Base-by-base conservation (phyloP, 805 yeast genomes). In the Zygosaccharomyces bisporus region DNA sequence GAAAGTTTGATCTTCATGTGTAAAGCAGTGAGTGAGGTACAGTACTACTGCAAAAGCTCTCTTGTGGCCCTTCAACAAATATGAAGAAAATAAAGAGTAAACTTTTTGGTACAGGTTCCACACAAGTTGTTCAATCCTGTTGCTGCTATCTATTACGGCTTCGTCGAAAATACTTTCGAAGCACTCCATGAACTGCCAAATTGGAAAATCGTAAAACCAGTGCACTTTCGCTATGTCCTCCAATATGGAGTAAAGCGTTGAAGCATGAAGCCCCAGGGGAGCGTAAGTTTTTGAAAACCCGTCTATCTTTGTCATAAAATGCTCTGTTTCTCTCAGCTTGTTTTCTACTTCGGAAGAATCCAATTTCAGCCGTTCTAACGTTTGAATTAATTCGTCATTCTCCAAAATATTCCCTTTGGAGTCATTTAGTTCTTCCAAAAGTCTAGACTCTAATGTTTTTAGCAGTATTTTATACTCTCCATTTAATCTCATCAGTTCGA, bases 341-440 rank as follows among this genome's bases (percentile, higher is more conserved):
- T 44, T 44, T 29, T 76, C 74, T 12, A 87, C 73, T 13, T 73
- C 72, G 0, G 50, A 52, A 0, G 95, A 70, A 52, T 89, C 89
- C 0, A 58, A 47, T 57, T 91, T 90, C 41, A 91, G 64, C 1
- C 55, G 60, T 53, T 85, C 93, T 39, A 90, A 67, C 1, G 83
- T 77, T 4, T 70, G 64, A 13, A 86, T 59, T 2, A 89, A 63
- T 0, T 66, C 70, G 42, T 80, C 80, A 59, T 84, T 80, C 4
- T 88, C 95, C 24, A 90, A 67, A 17, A 90, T 73, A 42, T 75
- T 77, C 0, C 84, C 83, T 16, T 73, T 68, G 0, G 84, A 67
- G 4, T 73, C 72, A 50, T 77, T 79, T 46, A 91, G 66, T 0
- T 81, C 71, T 3, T 68, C 63, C 46, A 90, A 67, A 6, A 90